Evolutionary conservation across 805 yeast genomes (phyloP), one percentile per base, ranked within the genome.

Genomic region (Candida maesae): DNA sequence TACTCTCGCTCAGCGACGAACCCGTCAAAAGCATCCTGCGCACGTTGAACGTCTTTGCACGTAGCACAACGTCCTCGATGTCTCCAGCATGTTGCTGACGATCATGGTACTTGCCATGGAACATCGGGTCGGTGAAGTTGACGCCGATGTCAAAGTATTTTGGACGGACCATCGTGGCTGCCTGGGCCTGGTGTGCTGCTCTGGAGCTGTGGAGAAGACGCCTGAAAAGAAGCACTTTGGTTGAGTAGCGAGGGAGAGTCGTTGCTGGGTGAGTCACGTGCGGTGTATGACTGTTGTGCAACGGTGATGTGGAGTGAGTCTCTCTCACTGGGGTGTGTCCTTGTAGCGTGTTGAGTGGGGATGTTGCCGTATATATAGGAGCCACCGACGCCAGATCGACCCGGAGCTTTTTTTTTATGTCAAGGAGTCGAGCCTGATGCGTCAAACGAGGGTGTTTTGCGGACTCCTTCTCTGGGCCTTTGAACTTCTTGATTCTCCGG

Each of bases 101-200:
- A 12, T 83, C 89, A 47, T 87, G 75, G 57, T 93, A 93, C 8
- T 61, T 46, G 1, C 99, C 99, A 35, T 70, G 73, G 60, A 86
- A 93, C 93, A 90, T 93, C 4, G 78, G 69, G 60, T 91, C 99
- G 1, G 96, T 83, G 56, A 91, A 71, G 59, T 91, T 91, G 52
- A 88, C 85, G 24, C 76, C 85, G 40, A 74, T 71, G 50, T 75
- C 79, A 36, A 56, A 54, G 46, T 54, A 57, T 18, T 41, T 50
- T 11, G 48, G 50, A 10, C 37, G 44, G 8, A 29, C 27, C 45
- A 41, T 41, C 23, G 21, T 33, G 20, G 29, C n/a, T 24, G 38
- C 30, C 11, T 16, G 15, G n/a, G n/a, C n/a, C 14, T 12, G 31
- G 19, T 20, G 12, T 27, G 42, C 38, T 19, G 36, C 20, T 8